Percentiles rank a stretch among this genome's conserved stretches.
Conservation (phyloP, 345 rosid genomes). For the Laguncularia racemosa region DNA sequence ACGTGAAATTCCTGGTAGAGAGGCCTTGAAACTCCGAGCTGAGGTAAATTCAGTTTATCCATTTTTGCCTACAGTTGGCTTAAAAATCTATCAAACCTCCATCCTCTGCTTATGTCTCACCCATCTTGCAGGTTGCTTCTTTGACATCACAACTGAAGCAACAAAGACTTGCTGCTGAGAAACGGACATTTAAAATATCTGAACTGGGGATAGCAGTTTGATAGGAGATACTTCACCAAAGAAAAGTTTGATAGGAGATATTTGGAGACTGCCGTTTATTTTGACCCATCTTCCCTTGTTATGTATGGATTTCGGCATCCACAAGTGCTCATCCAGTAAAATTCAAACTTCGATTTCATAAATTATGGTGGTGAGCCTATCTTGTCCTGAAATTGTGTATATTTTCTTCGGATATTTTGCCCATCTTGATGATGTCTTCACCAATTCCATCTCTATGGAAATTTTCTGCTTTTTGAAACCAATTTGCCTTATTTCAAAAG, state of each 20-base stretch:
- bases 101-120: neutral
- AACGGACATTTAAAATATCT: slow-evolving; percentile 69
- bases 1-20: slow-evolving; percentile 85
- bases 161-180: slow-evolving; percentile 50
- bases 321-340: no score
- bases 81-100: neutral
- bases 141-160: slow-evolving; percentile 57
- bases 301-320: no score
- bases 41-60: slow-evolving; percentile 38
- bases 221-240: neutral
- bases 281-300: neutral
- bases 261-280: neutral
- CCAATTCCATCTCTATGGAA: no score
- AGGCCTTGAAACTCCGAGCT: slow-evolving; percentile 87
- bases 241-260: slow-evolving; percentile 23
- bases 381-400: no score
- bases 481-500: no score
- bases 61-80: neutral
- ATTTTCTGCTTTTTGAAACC: no score
- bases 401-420: no score
- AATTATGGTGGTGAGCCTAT: no score
- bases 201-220: slow-evolving; percentile 71
- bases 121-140: slow-evolving; percentile 60
- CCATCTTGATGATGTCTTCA: no score
- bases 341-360: no score